These are phyloP conservation scores for Hypholoma sublateritium DNA, from an alignment of 768 basidiomycete species.

Conservation along the genomic window DNA sequence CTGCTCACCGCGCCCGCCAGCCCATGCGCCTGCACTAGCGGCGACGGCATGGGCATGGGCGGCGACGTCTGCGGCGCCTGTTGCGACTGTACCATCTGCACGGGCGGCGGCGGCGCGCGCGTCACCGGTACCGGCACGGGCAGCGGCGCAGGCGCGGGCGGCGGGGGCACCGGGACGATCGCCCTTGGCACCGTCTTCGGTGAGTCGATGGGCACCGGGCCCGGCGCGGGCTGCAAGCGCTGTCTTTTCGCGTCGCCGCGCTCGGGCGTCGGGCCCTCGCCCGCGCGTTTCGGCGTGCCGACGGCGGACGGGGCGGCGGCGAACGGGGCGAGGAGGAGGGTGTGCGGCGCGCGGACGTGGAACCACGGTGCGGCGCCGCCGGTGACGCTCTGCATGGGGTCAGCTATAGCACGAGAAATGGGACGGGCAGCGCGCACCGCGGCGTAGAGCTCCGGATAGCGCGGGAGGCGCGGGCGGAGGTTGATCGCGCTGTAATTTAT, in stretches of 20 bases:
- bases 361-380: constrained; percentile 53
- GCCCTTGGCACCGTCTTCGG: constrained; percentile 3
- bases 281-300: constrained; percentile 9
- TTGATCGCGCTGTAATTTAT: constrained; percentile 56
- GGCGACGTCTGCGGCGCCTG: not conserved
- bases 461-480: constrained; percentile 40
- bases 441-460: constrained; percentile 50
- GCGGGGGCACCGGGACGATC: constrained; percentile 16
- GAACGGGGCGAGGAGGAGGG: constrained; percentile 49
- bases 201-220: too few relatives aligned
- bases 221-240: constrained; percentile 27
- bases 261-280: constrained; percentile 38
- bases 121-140: constrained; percentile 24
- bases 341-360: constrained; percentile 42
- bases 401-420: not conserved
- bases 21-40: not conserved
- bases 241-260: constrained; percentile 43
- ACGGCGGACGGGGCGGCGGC: constrained; percentile 19
- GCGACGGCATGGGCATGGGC: not conserved
- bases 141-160: constrained; percentile 14
- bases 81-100: constrained; percentile 13
- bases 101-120: constrained; percentile 15
- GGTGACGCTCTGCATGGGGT: constrained; percentile 10
- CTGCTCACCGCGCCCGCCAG: not conserved
- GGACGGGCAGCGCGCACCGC: constrained; percentile 35